Percentiles rank a stretch among this genome's conserved stretches.
phyloP scores from a whole-genome alignment of 768 basidiomycete genomes.

The Gyrodon lividus region DNA sequence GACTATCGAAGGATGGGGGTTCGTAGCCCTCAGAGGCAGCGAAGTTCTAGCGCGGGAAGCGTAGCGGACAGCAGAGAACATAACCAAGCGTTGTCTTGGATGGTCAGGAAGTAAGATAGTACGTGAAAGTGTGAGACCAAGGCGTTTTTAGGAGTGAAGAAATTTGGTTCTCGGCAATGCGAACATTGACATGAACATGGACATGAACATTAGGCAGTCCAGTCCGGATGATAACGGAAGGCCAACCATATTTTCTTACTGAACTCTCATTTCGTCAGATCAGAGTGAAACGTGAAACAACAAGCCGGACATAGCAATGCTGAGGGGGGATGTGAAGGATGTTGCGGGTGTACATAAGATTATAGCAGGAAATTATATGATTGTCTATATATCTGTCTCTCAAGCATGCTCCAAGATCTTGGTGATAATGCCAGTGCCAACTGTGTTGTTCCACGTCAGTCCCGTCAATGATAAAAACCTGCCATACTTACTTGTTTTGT shows the following conservation, averaged over 20 bases:
- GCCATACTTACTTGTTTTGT: conserved; percentile 75
- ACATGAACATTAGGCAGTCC: not conserved
- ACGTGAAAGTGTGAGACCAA: conserved; percentile 12
- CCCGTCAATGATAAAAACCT: not conserved
- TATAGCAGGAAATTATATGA: conserved; percentile 19
- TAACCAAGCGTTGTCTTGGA: conserved; percentile 6
- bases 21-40: conserved; percentile 3
- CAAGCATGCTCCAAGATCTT: conserved; percentile 61
- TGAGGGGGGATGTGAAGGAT: conserved; percentile 22
- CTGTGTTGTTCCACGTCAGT: conserved; percentile 37
- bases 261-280: not conserved
- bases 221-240: not conserved
- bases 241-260: not conserved
- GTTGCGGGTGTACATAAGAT: conserved; percentile 15
- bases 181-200: not conserved
- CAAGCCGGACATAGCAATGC: conserved; percentile 11
- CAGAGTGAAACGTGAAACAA: not conserved
- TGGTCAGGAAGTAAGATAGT: not conserved
- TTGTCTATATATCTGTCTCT: conserved; percentile 7
- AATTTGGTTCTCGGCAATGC: conserved; percentile 4
- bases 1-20: not conserved
- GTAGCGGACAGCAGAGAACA: conserved; percentile 18
- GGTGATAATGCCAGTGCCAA: conserved; percentile 93
- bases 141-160: not conserved
- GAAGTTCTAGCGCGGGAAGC: conserved; percentile 13